A percentile compares a stretch with the other conserved stretches of the same genome.
Conservation (phyloP, 2,329 filamentous ascomycete genomes). For the Shiraia sp. region DNA sequence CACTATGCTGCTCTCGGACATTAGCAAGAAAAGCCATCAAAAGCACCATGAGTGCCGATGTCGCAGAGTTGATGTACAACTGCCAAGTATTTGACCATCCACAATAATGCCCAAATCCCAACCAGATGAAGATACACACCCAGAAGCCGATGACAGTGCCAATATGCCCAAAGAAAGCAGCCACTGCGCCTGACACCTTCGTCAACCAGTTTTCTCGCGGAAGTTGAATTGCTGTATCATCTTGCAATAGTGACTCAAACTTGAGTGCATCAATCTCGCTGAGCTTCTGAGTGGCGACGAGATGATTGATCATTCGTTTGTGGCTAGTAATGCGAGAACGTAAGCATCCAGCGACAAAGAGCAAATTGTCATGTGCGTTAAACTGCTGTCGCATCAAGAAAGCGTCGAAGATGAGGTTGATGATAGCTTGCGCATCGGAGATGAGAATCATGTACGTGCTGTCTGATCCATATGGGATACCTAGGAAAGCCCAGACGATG, state of each 20-base stretch:
- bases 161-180: conserved; percentile 5
- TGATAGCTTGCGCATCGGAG: conserved; percentile 6
- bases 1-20: conserved; percentile 4
- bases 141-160: conserved; percentile 3
- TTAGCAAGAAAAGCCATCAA: conserved; percentile 7
- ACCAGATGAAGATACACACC: conserved; percentile 5
- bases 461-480: conserved; percentile 1
- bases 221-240: not conserved
- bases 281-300: conserved; percentile 1
- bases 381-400: conserved; percentile 10
- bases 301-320: conserved; percentile 2
- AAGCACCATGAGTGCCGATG: conserved; percentile 6
- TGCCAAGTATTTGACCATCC: conserved; percentile 6
- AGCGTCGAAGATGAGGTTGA: conserved; percentile 6
- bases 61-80: conserved; percentile 6
- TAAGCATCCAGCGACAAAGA: conserved; percentile 5
- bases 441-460: conserved; percentile 7
- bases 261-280: not conserved
- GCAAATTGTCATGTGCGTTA: conserved; percentile 6
- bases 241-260: not conserved
- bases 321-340: conserved; percentile 6
- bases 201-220: not conserved
- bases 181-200: not conserved
- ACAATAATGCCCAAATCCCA: conserved; percentile 5
- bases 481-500: conserved; percentile 5